These are phyloP conservation scores for Suillus alpinus DNA, from an alignment of 768 basidiomycete species.

Conservation along the genomic window DNA sequence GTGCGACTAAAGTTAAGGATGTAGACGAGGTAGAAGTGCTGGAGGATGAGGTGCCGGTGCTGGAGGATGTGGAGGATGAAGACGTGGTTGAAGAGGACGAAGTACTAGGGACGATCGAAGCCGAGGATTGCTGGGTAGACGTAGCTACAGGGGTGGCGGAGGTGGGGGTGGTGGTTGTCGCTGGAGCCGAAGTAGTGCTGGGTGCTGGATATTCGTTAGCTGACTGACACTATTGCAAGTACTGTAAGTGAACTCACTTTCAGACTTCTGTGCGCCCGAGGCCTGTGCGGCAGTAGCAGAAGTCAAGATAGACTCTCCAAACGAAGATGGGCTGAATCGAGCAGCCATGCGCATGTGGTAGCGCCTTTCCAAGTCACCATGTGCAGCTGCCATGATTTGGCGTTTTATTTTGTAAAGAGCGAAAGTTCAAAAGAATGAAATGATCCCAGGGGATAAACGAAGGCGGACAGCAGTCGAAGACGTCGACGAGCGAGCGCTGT, in stretches of 20 bases:
- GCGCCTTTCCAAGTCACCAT: constrained; percentile 14
- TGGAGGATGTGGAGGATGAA: constrained; percentile 1
- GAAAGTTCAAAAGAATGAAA: constrained; percentile 21
- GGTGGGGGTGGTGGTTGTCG: constrained; percentile 18
- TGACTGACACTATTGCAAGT: constrained; percentile 4
- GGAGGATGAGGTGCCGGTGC: not conserved
- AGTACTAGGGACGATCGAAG: constrained; percentile 3
- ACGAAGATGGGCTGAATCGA: constrained; percentile 9
- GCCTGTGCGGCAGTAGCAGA: not conserved
- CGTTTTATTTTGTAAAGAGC: constrained; percentile 20
- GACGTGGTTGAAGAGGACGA: constrained; percentile 8
- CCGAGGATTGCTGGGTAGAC: not conserved
- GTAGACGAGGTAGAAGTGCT: constrained; percentile 5
- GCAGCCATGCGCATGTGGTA: constrained; percentile 9
- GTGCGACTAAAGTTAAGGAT: not conserved
- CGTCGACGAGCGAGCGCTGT: not conserved
- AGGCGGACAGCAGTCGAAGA: not conserved
- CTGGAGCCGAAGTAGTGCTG: not conserved
- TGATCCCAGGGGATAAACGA: not conserved
- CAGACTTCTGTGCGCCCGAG: not conserved
- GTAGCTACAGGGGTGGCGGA: constrained; percentile 10
- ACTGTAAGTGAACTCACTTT: not conserved
- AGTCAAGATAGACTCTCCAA: not conserved
- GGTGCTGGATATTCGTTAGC: not conserved
- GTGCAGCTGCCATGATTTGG: constrained; percentile 6